Percentiles rank a stretch among this genome's conserved stretches.
Conservation (phyloP, 257 asterid species). For the Linaria vulgaris region DNA sequence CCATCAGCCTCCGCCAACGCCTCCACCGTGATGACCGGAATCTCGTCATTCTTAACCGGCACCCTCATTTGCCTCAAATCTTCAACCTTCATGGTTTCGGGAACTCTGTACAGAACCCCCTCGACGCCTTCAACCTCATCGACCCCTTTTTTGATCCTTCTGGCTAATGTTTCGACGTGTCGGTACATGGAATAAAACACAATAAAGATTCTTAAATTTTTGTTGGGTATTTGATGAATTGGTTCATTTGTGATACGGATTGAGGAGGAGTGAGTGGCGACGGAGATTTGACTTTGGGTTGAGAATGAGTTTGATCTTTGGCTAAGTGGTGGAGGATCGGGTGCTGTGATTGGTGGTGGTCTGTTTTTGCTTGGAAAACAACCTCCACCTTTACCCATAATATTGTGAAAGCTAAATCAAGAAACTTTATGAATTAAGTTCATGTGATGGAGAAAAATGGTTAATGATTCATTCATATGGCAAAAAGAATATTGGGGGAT, state of each 20-base stretch:
- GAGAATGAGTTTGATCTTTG: conserved; percentile 33
- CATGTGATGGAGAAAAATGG: neutral
- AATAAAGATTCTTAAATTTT: conserved; percentile 46
- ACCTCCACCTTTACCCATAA: conserved; percentile 75
- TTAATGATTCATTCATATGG: neutral
- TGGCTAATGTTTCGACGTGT: conserved; percentile 55
- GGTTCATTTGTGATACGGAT: conserved; percentile 12
- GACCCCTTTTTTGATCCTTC: conserved; percentile 49
- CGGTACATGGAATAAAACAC: conserved; percentile 61
- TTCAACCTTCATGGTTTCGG: conserved; percentile 42
- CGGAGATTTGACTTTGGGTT: conserved; percentile 25
- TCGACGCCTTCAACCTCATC: conserved; percentile 54
- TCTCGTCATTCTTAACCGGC: conserved; percentile 33
- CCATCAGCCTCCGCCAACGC: conserved; percentile 53
- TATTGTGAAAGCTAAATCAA: conserved; percentile 1
- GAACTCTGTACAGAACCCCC: conserved; percentile 49
- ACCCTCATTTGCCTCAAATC: conserved; percentile 49
- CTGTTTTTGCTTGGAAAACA: conserved; percentile 53
- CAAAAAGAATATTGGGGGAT: neutral
- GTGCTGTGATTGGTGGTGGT: conserved; percentile 28
- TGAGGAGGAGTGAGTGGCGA: conserved; percentile 11
- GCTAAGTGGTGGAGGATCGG: conserved; percentile 21
- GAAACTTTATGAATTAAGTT: conserved; percentile 12
- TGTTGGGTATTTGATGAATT: neutral
- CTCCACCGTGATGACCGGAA: conserved; percentile 43